Conservation (phyloP, 202 grass and related monocot species). For the Musa balbisiana region DNA sequence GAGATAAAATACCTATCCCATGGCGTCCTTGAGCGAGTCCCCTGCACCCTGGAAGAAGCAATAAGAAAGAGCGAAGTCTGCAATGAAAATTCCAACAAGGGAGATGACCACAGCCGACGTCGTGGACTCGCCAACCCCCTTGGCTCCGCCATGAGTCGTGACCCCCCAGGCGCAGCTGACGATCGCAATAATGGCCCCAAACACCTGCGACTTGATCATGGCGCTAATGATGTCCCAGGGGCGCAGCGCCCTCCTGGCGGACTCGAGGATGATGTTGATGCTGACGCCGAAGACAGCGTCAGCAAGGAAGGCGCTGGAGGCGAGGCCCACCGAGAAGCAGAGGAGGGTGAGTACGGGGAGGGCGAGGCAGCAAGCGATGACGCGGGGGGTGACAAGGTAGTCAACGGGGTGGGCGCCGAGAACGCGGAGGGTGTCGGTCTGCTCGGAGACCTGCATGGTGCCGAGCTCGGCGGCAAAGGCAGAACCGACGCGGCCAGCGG, state of each 20-base stretch:
- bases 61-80: conserved; percentile 51
- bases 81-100: conserved; percentile 77
- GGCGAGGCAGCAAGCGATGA: conserved; percentile 70
- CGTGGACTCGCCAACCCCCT: conserved; percentile 84
- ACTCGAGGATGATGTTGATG: conserved; percentile 93
- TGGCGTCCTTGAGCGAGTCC: conserved; percentile 69
- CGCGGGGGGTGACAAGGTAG: conserved; percentile 77
- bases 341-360: conserved; percentile 74
- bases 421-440: conserved; percentile 84
- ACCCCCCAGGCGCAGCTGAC: conserved; percentile 94
- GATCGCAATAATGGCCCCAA: conserved; percentile 74
- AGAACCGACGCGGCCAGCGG: conserved; percentile 68
- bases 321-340: conserved; percentile 73
- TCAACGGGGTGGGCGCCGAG: conserved; percentile 76
- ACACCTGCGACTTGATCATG: conserved; percentile 85
- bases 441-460: conserved; percentile 98
- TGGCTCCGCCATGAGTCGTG: conserved; percentile 82
- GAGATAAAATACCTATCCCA: conserved; percentile 31
- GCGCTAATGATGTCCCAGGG: conserved; percentile 90
- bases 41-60: conserved; percentile 75
- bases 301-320: conserved; percentile 74
- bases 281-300: conserved; percentile 81
- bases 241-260: conserved; percentile 62
- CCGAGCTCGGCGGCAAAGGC: conserved; percentile 93
- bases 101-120: conserved; percentile 87